Percentiles rank a stretch among this genome's conserved stretches.
These are phyloP conservation scores for Mucor racemosus DNA, from an alignment of 371 early-diverging fungal species.

Conservation along the genomic window DNA sequence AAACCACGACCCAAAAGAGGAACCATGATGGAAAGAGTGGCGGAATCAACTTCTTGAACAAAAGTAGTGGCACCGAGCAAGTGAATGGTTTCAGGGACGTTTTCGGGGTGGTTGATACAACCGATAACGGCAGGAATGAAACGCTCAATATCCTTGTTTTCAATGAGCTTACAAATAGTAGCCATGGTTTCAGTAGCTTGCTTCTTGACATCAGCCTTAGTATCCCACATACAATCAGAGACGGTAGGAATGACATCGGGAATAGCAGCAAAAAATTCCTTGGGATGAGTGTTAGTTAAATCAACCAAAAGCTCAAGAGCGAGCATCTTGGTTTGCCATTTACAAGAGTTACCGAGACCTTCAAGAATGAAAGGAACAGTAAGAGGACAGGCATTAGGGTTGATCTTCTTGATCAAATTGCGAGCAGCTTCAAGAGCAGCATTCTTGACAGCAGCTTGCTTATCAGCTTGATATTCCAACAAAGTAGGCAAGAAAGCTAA, in stretches of 20 bases:
- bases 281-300: conserved; percentile 54
- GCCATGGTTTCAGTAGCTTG: conserved; percentile 57
- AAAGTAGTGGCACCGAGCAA: conserved; percentile 72
- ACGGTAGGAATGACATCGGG: conserved; percentile 75
- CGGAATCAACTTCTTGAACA: conserved; percentile 77
- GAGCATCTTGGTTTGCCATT: conserved; percentile 79
- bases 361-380: conserved; percentile 64
- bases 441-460: conserved; percentile 63
- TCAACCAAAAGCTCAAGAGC: conserved; percentile 56
- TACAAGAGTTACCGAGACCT: conserved; percentile 65
- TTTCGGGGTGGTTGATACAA: conserved; percentile 69
- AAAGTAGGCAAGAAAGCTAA: conserved; percentile 56
- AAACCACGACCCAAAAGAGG: conserved; percentile 81
- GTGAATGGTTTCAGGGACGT: conserved; percentile 70
- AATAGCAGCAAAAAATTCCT: conserved; percentile 60
- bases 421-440: conserved; percentile 64
- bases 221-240: conserved; percentile 77
- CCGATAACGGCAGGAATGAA: conserved; percentile 66
- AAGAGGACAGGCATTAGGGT: conserved; percentile 57
- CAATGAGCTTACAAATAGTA: conserved; percentile 55
- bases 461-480: conserved; percentile 71
- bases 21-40: conserved; percentile 82
- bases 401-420: conserved; percentile 54
- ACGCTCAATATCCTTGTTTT: conserved; percentile 69
- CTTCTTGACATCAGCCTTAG: conserved; percentile 66